Evolutionary conservation across 2,329 filamentous ascomycete species (phyloP).

Genomic region (Pseudogymnoascus pannorum): DNA sequence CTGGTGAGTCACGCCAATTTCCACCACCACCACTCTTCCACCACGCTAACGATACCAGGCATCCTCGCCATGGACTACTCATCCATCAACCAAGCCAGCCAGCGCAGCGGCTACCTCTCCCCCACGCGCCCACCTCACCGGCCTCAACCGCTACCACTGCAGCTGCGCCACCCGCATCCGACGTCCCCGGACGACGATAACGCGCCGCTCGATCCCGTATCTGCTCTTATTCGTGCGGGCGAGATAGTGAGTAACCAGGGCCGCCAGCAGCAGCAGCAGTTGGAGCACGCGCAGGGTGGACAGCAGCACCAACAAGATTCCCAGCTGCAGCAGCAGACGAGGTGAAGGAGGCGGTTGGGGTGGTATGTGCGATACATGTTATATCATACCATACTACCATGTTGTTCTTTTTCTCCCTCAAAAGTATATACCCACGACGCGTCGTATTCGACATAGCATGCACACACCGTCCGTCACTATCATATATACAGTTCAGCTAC

Average conservation of each 20-base stretch:
- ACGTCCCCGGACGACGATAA: constrained; percentile 25
- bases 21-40: not conserved
- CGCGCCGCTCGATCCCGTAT: constrained; percentile 46
- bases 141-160: constrained; percentile 13
- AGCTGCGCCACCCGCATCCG: constrained; percentile 18
- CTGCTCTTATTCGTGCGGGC: constrained; percentile 49
- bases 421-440: not conserved
- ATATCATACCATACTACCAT: not conserved
- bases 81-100: constrained; percentile 17
- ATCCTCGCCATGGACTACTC: constrained; percentile 14
- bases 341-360: not conserved
- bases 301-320: not conserved
- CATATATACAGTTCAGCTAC: not conserved
- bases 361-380: not conserved
- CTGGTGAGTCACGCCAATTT: not conserved
- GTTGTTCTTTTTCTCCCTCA: not conserved
- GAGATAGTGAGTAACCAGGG: constrained; percentile 40
- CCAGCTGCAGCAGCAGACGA: not conserved
- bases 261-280: not conserved
- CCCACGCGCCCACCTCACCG: constrained; percentile 10
- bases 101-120: constrained; percentile 23
- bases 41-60: not conserved
- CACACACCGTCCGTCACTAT: not conserved
- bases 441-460: not conserved
- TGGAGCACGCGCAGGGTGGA: not conserved